Evolutionary conservation across 192 early-diverging fungal genomes (phyloP).

Genomic region (Chytriomyces confervae): DNA sequence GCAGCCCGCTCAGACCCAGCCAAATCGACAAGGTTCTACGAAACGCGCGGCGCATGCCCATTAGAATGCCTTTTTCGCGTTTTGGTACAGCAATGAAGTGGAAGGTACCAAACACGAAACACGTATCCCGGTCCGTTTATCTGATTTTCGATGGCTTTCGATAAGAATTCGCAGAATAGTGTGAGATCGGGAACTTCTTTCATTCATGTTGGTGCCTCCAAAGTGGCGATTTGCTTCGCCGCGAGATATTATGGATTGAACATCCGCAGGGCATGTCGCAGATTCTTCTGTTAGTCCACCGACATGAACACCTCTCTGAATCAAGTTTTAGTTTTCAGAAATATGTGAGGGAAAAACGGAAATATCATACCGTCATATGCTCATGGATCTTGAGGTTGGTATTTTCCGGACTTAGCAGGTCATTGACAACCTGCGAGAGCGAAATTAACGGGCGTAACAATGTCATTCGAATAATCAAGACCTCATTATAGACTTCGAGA

Average conservation of each 20-base stretch:
- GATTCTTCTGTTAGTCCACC: constrained; percentile 55
- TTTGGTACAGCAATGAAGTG: background rate
- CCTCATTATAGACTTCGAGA: constrained; percentile 97
- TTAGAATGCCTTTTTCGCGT: background rate
- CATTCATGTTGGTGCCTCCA: constrained; percentile 92
- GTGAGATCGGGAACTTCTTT: constrained; percentile 89
- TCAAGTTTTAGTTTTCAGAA: background rate
- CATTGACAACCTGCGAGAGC: constrained; percentile 68
- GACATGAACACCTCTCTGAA: constrained; percentile 58
- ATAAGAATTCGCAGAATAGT: constrained; percentile 91
- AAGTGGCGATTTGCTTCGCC: constrained; percentile 79
- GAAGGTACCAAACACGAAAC: constrained; percentile 21
- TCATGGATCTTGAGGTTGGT: constrained; percentile 87
- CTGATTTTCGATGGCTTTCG: constrained; percentile 11
- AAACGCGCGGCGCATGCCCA: background rate
- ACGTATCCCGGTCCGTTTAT: constrained; percentile 12
- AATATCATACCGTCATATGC: constrained; percentile 36
- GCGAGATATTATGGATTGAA: constrained; percentile 46
- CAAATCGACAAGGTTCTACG: constrained; percentile 89
- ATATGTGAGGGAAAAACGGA: background rate
- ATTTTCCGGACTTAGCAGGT: constrained; percentile 84
- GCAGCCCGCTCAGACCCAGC: constrained; percentile 95
- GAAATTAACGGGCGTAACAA: background rate
- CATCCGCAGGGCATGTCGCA: constrained; percentile 53
- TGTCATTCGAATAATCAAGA: constrained; percentile 27